Evolutionary conservation across 208 protist species (phyloP), one percentile per base, ranked within the genome.

Genomic region (Chromosphaera perkinsii): DNA sequence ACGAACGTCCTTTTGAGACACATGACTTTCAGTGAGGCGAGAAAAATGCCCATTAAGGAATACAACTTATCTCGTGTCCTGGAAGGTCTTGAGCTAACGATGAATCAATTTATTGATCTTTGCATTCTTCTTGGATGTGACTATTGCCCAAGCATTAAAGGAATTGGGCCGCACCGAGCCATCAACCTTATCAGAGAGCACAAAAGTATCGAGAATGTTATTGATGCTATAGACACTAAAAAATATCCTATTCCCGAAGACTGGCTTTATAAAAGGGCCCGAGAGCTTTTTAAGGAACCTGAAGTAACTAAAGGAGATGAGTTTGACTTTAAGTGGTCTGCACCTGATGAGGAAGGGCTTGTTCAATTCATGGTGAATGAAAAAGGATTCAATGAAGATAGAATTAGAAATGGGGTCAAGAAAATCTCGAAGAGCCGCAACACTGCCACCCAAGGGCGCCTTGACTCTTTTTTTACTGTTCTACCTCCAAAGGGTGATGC

Each of bases 91-190:
- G 70, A 60, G 7, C 42, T 87, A n/a, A 69, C 61, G 5, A 69
- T 77, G 61, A 78, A 87, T 17, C 12, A 98, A 80, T 99, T 99
- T 74, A 88, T 98, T 56, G 95, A 98, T 75, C 77, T 99, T 27
- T 98, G 94, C 80, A 99, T 99, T 64, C 81, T 99, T 1, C 86
- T 96, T 0, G 96, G 97, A 9, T 99, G 96, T 72, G 97, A 99
- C 79, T 99, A 98, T 76, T 90, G 91, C 14, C 88, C 90, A 0
- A 92, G 92, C n/a, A 97, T 99, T 66, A 74, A 87, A 33, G 95
- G 96, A 14, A 96, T 99, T 57, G 97, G 97, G 2, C 91, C 90
- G 4, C 84, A 93, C 33, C 90, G 88, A 33, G 94, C 94, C 20
- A 89, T 95, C 64, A 80, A 95, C 32, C 81, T 92, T 33, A 96